Conservation (phyloP, 1,284 basidiomycete species). For the Ceratobasidium theobromae region DNA sequence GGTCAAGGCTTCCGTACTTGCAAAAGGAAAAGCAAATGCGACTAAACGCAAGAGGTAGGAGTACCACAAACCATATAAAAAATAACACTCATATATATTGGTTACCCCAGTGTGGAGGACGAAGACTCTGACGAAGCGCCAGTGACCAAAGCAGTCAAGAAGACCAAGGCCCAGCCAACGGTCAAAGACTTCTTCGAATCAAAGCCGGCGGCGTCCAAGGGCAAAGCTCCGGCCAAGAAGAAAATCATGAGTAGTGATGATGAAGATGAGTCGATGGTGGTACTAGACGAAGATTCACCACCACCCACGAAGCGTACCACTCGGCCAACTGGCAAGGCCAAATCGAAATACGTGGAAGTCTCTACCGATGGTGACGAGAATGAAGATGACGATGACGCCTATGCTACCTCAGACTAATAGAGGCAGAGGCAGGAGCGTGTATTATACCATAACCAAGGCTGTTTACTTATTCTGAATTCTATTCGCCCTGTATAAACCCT, state of each 20-base stretch:
- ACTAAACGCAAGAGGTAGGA: constrained; percentile 40
- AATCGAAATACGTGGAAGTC: constrained; percentile 32
- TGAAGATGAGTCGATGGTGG: constrained; percentile 29
- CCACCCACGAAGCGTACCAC: constrained; percentile 30
- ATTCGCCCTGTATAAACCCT: background rate
- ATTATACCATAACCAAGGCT: too few species aligned
- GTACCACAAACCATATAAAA: background rate
- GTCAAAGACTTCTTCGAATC: constrained; percentile 37
- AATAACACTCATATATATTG: background rate
- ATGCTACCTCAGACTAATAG: constrained; percentile 21
- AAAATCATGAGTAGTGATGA: constrained; percentile 28
- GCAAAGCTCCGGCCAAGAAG: constrained; percentile 33
- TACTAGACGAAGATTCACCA: constrained; percentile 8
- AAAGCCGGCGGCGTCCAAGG: constrained; percentile 34
- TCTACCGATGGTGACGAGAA: constrained; percentile 30
- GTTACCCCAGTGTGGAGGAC: constrained; percentile 32
- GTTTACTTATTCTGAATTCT: constrained; percentile 7
- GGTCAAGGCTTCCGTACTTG: constrained; percentile 28
- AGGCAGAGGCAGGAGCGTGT: too few species aligned
- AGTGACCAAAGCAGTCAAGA: constrained; percentile 40
- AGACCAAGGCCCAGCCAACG: constrained; percentile 35
- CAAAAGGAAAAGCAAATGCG: constrained; percentile 40
- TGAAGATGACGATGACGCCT: constrained; percentile 21
- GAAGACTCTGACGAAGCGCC: constrained; percentile 36
- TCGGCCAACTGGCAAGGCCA: constrained; percentile 31